Evolutionary conservation across 78 protist genomes (phyloP), one percentile per base, ranked within the genome.

Genomic region (Thecamonas trahens): DNA sequence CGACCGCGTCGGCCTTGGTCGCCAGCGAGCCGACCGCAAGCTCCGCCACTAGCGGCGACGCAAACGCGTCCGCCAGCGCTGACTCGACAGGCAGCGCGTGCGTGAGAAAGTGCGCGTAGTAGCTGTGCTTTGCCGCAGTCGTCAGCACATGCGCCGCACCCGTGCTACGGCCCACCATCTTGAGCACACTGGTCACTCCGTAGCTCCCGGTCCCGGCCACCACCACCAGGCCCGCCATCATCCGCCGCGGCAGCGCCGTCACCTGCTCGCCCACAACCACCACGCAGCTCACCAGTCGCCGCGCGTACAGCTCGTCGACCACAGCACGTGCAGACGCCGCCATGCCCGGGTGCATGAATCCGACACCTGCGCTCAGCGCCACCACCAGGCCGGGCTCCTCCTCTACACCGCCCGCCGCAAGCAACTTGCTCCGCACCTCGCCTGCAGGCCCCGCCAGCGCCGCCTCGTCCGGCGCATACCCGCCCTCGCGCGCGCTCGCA

Each of bases 41-140:
- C 17, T 3, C 44, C 44, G 44, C 44, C 44, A 8, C 44, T 39
- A 39, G 7, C 44, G 44, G 17, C 17, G 17, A 7, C 44, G 7
- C 44, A n/a, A n/a, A n/a, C n/a, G n/a, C 44, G 44, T 3, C 44
- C 17, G 7, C 44, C 3, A 3, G 44, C 44, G 7, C 88, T 32
- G 85, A 88, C 74, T 82, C 75, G 69, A 78, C 74, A 35, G 66
- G 80, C 31, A 92, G 77, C 69, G 83, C 78, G 29, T 52, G 29
- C 24, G 82, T 50, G 15, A 76, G 89, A 28, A 92, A 62, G 72
- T 89, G 91, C 2, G 92, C 75, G 54, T 86, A 83, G 80, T 89
- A 11, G 84, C 88, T 91, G 79, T 93, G 93, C 60, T 82, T 77
- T 82, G 83, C 73, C 91, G 53, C 79, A 88, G 20, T 76, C 92